A percentile compares a stretch with the other conserved stretches of the same genome.
These are phyloP conservation scores for Astragalus glycyphyllos DNA, from an alignment of 306 rosid genomes.

Conservation along the genomic window DNA sequence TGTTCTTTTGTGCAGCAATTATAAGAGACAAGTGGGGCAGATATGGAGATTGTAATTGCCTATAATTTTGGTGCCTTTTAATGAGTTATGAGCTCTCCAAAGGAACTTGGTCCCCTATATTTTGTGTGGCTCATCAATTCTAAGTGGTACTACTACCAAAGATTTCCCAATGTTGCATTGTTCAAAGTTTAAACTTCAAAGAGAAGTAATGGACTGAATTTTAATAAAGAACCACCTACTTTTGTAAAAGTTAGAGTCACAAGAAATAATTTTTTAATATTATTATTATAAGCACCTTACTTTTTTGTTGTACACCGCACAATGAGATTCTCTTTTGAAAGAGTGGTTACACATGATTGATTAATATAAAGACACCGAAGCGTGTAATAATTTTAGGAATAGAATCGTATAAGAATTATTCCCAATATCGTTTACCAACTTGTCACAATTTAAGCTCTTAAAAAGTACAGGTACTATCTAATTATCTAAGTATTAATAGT, in stretches of 20 bases:
- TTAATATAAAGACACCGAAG: constrained; percentile 23
- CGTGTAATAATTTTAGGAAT: constrained; percentile 28
- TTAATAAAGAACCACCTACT: constrained; percentile 35
- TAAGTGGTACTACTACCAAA: background rate
- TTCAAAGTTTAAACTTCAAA: constrained; percentile 7
- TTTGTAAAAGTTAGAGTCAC: constrained; percentile 37
- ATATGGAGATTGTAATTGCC: background rate
- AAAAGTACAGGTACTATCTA: too few relatives aligned
- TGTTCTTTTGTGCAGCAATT: background rate
- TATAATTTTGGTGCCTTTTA: too few relatives aligned
- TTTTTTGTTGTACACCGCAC: constrained; percentile 3
- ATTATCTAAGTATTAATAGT: too few relatives aligned
- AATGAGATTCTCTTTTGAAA: constrained; percentile 41
- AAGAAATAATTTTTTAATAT: constrained; percentile 28
- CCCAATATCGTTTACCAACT: too few relatives aligned
- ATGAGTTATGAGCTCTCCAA: background rate
- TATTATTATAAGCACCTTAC: background rate
- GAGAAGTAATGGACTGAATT: constrained; percentile 24
- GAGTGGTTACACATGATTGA: constrained; percentile 17
- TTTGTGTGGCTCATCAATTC: background rate
- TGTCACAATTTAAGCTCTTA: too few relatives aligned
- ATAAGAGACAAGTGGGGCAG: background rate
- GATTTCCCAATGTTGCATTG: background rate
- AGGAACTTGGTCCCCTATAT: constrained; percentile 2
- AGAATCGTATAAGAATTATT: too few relatives aligned